Percentiles rank a stretch among this genome's conserved stretches.
Conservation (phyloP, 1,139 yeast species). For the Geotrichum carabidarum region DNA sequence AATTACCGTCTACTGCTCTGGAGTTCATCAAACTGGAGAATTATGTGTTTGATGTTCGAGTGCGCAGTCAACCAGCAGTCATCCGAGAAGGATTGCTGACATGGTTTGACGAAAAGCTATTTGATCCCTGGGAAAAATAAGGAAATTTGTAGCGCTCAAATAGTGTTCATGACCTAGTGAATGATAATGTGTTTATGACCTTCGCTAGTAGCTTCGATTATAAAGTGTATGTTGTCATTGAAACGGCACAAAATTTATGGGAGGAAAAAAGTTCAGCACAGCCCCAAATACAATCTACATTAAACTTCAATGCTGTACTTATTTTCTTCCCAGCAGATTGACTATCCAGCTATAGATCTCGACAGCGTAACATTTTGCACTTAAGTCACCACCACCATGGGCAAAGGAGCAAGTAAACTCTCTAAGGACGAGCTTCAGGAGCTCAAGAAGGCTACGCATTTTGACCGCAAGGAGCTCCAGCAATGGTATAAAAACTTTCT, state of each 20-base stretch:
- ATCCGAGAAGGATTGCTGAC: slow-evolving; percentile 22
- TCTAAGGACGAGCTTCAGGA: slow-evolving; percentile 85
- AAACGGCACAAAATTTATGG: too few relatives aligned
- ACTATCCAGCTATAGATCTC: too few relatives aligned
- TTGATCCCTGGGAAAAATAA: slow-evolving; percentile 18
- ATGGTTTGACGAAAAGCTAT: slow-evolving; percentile 25
- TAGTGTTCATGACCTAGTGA: not conserved
- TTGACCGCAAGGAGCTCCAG: slow-evolving; percentile 88
- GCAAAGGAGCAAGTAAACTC: slow-evolving; percentile 87
- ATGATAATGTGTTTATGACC: not conserved
- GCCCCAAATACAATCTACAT: too few relatives aligned
- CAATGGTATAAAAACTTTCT: slow-evolving; percentile 97
- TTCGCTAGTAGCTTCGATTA: too few relatives aligned
- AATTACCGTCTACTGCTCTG: slow-evolving; percentile 19
- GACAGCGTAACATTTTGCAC: too few relatives aligned
- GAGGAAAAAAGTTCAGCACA: too few relatives aligned
- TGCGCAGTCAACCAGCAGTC: slow-evolving; percentile 15
- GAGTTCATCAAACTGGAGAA: slow-evolving; percentile 25
- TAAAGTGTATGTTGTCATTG: not conserved
- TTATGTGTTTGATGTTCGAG: slow-evolving; percentile 22
- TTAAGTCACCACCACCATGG: slow-evolving; percentile 49
- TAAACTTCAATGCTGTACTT: too few relatives aligned
- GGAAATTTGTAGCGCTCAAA: not conserved
- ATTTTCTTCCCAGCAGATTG: too few relatives aligned
- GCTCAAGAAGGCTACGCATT: slow-evolving; percentile 80